Evolutionary conservation across 2,329 filamentous ascomycete genomes (phyloP), one percentile per base, ranked within the genome.

Genomic region (Penicillium sumatraense): DNA sequence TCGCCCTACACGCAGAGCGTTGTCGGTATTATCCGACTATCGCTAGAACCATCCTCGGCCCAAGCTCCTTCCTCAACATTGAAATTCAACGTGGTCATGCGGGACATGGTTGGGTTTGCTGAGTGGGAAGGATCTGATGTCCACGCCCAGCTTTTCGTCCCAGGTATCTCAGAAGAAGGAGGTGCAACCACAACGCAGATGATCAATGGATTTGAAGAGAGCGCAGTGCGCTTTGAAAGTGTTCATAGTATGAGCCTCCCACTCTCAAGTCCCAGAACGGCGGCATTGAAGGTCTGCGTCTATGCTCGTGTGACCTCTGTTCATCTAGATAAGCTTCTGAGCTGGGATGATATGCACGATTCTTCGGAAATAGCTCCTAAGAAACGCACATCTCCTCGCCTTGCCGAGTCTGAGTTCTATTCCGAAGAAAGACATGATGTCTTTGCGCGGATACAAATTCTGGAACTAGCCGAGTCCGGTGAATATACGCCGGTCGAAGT

Each of bases 21-120:
- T 8, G 86, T 98, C 57, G 95, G 93, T 41, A 93, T 97, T 52
- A 86, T 99, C 62, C 90, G 92, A 67, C 79, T 99, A 33, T 93
- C 93, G 0, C 79, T 99, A 6, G 95, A 99, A 70, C 95, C 95
- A 13, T 98, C 93, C 0, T 93, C 91, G 45, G 93, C 93, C 2
- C 88, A 96, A 67, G 93, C 93, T 3, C 95, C 95, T 13, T 90
- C 91, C 11, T 95, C 90, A 55, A 97, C 91, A 2, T 79, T 98
- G 54, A 99, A 98, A 72, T 99, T 99, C 78, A 99, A 98, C 67
- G 93, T 98, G 5, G 93, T 98, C 27, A 96, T 99, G 91, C 93
- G 96, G 68, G 92, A 98, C 69, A 85, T 99, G 77, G 79, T 95
- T 31, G 95, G 95, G 1, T 99, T 99, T 65, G 89, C 95, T 0